phyloP scores from a whole-genome alignment of 1,139 yeast species.

The Arxiozyma heterogenica region DNA sequence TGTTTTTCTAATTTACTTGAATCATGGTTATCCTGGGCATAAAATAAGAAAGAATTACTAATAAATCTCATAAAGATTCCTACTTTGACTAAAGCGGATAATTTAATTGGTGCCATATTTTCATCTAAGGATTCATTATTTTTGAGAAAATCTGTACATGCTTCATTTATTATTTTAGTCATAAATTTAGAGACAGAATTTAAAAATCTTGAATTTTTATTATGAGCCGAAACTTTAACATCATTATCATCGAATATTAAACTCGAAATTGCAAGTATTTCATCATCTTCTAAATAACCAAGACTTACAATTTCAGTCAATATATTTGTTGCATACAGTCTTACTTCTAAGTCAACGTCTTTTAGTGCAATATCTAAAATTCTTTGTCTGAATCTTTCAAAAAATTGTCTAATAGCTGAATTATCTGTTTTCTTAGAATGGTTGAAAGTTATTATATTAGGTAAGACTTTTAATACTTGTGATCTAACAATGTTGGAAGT shows the following conservation, averaged over 20 bases:
- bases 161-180: conserved; percentile 32
- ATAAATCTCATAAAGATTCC: conserved; percentile 35
- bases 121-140: conserved; percentile 29
- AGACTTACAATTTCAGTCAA: conserved; percentile 47
- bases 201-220: conserved; percentile 30
- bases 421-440: conserved; percentile 30
- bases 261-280: conserved; percentile 36
- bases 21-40: conserved; percentile 12
- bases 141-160: conserved; percentile 32
- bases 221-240: conserved; percentile 25
- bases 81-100: conserved; percentile 33
- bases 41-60: conserved; percentile 30
- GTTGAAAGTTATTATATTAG: conserved; percentile 35
- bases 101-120: conserved; percentile 26
- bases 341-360: conserved; percentile 48
- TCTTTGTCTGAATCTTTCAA: conserved; percentile 59
- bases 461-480: conserved; percentile 53
- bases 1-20: conserved; percentile 8
- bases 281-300: conserved; percentile 57
- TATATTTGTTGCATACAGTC: conserved; percentile 43
- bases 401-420: conserved; percentile 55
- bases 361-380: conserved; percentile 51
- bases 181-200: conserved; percentile 40
- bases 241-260: conserved; percentile 39
- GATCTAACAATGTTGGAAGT: conserved; percentile 49